Evolutionary conservation across 768 basidiomycete species (phyloP).

Genomic region (Neoboletus magnificus): DNA sequence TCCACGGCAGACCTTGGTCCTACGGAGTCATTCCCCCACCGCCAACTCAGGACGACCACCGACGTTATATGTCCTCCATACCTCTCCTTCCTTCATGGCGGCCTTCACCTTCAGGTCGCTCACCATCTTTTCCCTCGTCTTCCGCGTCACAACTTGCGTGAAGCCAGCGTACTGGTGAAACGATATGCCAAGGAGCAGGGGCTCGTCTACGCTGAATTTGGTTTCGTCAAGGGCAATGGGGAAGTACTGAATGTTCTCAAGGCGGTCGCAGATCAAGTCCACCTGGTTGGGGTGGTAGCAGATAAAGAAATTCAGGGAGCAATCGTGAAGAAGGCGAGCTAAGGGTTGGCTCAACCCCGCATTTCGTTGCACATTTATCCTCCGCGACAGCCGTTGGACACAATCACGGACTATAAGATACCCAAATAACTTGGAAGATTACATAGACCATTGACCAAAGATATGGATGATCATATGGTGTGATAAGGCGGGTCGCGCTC

Average conservation of each 20-base stretch:
- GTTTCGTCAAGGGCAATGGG: slow-evolving; percentile 80
- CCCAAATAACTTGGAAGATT: slow-evolving; percentile 2
- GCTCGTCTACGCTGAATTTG: slow-evolving; percentile 87
- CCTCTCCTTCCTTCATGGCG: slow-evolving; percentile 90
- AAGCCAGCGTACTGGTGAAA: slow-evolving; percentile 82
- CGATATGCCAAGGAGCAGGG: slow-evolving; percentile 83
- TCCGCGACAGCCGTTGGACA: neutral
- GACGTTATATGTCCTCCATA: slow-evolving; percentile 87
- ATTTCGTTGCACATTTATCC: neutral
- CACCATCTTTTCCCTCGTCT: slow-evolving; percentile 96
- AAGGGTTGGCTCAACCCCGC: neutral
- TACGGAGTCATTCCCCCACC: slow-evolving; percentile 85
- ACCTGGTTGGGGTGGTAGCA: slow-evolving; percentile 79
- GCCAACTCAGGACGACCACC: slow-evolving; percentile 95
- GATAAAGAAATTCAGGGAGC: slow-evolving; percentile 67
- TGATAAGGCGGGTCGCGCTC: slow-evolving; percentile 7
- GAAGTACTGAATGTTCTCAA: slow-evolving; percentile 80
- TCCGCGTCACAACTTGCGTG: slow-evolving; percentile 86
- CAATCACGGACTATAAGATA: slow-evolving; percentile 10
- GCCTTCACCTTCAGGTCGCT: slow-evolving; percentile 95
- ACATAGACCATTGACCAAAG: neutral
- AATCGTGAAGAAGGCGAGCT: slow-evolving; percentile 44
- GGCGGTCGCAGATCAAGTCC: slow-evolving; percentile 85
- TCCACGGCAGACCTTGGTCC: slow-evolving; percentile 91
- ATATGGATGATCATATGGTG: neutral